Conservation (phyloP, 495 filamentous ascomycete species). For the Venustampulla echinocandica region DNA sequence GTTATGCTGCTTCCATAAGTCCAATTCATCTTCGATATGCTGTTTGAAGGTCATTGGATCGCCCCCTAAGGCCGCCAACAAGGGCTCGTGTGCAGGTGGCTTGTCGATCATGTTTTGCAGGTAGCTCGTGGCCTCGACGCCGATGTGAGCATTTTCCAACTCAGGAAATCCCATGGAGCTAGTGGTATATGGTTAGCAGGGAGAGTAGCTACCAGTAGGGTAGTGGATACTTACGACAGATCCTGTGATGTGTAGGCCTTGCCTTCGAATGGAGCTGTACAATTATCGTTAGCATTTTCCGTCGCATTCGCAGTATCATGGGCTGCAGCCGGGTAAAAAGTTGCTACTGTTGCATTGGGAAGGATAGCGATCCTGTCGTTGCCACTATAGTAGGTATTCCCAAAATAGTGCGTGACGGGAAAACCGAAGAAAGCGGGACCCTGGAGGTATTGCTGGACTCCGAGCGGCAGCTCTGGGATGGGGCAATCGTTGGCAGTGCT, state of each 20-base stretch:
- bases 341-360: too few species aligned
- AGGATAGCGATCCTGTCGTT: too few species aligned
- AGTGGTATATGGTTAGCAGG: background rate
- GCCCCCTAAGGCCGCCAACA: constrained; percentile 84
- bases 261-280: background rate
- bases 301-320: background rate
- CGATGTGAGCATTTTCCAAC: constrained; percentile 17
- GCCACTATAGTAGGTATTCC: too few species aligned
- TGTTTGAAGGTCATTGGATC: constrained; percentile 66
- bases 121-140: constrained; percentile 84
- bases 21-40: constrained; percentile 66
- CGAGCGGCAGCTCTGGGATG: too few species aligned
- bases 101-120: constrained; percentile 64
- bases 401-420: too few species aligned
- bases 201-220: background rate
- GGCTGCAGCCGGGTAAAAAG: too few species aligned
- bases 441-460: too few species aligned
- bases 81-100: constrained; percentile 64
- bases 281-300: constrained; percentile 2
- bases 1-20: constrained; percentile 51
- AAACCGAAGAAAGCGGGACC: too few species aligned
- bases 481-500: too few species aligned
- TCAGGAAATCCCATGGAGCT: constrained; percentile 16
- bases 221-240: constrained; percentile 1
- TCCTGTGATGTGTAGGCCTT: constrained; percentile 5